Conservation (phyloP, 257 asterid species). For the Przewalskia tangutica region DNA sequence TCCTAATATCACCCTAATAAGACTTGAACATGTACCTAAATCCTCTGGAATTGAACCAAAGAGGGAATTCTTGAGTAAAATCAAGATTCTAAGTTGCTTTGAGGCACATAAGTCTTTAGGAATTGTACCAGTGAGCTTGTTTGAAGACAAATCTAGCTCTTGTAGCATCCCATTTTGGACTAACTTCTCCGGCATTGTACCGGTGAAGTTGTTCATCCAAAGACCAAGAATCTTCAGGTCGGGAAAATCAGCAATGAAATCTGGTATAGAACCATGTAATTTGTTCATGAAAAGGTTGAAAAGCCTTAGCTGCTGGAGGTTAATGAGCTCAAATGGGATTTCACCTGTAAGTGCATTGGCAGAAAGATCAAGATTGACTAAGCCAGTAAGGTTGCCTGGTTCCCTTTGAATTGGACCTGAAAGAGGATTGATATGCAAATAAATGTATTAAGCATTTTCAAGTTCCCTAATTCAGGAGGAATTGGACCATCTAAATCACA, state of each 20-base stretch:
- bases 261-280: slow-evolving; percentile 79
- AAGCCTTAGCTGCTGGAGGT: slow-evolving; percentile 43
- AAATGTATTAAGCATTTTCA: slow-evolving; percentile 56
- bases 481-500: slow-evolving; percentile 72
- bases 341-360: slow-evolving; percentile 64
- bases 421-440: slow-evolving; percentile 49
- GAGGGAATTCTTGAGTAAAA: slow-evolving; percentile 58
- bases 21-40: slow-evolving; percentile 59
- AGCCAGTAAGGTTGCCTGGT: slow-evolving; percentile 63
- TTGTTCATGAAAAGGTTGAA: slow-evolving; percentile 72
- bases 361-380: slow-evolving; percentile 76
- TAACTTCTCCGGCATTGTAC: slow-evolving; percentile 54
- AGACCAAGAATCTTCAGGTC: slow-evolving; percentile 57
- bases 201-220: slow-evolving; percentile 96
- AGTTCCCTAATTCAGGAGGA: slow-evolving; percentile 67
- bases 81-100: slow-evolving; percentile 45
- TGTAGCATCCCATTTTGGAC: slow-evolving; percentile 56
- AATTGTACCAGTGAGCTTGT: slow-evolving; percentile 86
- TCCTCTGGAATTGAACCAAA: slow-evolving; percentile 71
- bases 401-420: slow-evolving; percentile 65
- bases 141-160: slow-evolving; percentile 69
- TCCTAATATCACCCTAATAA: slow-evolving; percentile 80
- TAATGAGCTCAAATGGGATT: slow-evolving; percentile 65
- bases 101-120: slow-evolving; percentile 57
- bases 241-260: slow-evolving; percentile 54